Evolutionary conservation across 2,329 filamentous ascomycete species (phyloP).

Genomic region (Ascochyta koolunga): DNA sequence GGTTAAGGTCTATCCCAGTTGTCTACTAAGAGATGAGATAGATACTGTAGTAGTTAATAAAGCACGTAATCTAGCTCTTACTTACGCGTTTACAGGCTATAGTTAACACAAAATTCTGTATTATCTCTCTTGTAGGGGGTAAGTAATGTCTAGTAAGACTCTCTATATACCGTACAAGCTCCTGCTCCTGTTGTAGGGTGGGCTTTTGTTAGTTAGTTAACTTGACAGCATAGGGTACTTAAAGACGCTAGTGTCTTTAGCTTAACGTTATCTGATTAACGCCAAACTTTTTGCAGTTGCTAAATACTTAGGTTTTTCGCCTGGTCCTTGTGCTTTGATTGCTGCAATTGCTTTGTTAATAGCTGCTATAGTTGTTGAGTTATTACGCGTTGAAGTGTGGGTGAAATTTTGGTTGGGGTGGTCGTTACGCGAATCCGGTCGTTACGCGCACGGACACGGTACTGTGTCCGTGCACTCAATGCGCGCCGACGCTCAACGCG

Average conservation of each 20-base stretch:
- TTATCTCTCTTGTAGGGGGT: too few relatives aligned
- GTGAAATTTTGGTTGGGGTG: too few relatives aligned
- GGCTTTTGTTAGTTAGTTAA: not conserved
- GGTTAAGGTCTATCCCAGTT: constrained; percentile 17
- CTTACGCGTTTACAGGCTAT: constrained; percentile 13
- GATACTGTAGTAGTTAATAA: constrained; percentile 14
- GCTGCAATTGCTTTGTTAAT: constrained; percentile 1
- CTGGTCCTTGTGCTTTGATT: not conserved
- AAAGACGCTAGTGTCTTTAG: not conserved
- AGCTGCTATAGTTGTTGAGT: too few relatives aligned
- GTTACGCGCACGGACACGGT: too few relatives aligned
- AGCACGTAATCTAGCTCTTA: constrained; percentile 23
- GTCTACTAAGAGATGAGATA: constrained; percentile 21
- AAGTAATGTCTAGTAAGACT: constrained; percentile 13
- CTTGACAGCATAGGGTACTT: not conserved
- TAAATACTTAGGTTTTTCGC: not conserved
- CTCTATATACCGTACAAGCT: constrained; percentile 28
- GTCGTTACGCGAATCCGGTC: too few relatives aligned
- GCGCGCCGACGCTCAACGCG: too few relatives aligned
- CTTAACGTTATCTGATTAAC: not conserved
- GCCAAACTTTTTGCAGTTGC: constrained; percentile 2
- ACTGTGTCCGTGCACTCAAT: too few relatives aligned
- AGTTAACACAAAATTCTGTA: too few relatives aligned
- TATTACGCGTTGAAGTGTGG: too few relatives aligned
- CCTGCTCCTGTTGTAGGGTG: constrained; percentile 14